A percentile compares a stretch with the other conserved stretches of the same genome.
Evolutionary conservation across 257 asterid species (phyloP).

Genomic region (Scutellaria baicalensis): DNA sequence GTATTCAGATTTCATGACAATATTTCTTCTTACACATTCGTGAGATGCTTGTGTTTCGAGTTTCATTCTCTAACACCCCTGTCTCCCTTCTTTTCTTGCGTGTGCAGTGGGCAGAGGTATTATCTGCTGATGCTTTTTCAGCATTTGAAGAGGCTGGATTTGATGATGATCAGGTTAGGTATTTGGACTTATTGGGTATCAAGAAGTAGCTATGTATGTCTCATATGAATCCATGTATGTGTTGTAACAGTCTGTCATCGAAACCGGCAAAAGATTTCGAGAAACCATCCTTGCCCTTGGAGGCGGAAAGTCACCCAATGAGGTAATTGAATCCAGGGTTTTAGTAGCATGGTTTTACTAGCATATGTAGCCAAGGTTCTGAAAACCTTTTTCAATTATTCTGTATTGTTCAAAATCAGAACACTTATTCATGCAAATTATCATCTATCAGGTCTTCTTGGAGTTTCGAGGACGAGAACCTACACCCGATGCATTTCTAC

Average conservation of each 20-base stretch:
- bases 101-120: slow-evolving; percentile 49
- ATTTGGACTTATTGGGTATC: not conserved
- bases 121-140: slow-evolving; percentile 46
- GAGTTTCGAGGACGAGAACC: slow-evolving; percentile 46
- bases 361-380: not conserved
- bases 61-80: not conserved
- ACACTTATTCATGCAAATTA: not conserved
- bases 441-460: slow-evolving; percentile 28
- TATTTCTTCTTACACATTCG: not conserved
- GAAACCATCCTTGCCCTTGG: slow-evolving; percentile 50
- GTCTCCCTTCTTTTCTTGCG: not conserved
- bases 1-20: too few species aligned
- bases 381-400: not conserved
- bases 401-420: not conserved
- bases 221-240: not conserved
- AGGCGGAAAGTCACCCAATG: slow-evolving; percentile 45
- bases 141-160: slow-evolving; percentile 52
- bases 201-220: not conserved
- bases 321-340: slow-evolving; percentile 22
- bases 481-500: slow-evolving; percentile 46
- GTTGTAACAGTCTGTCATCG: slow-evolving; percentile 30
- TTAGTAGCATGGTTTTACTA: not conserved
- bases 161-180: slow-evolving; percentile 32
- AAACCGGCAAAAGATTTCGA: slow-evolving; percentile 37
- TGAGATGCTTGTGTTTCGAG: not conserved